Percentiles rank a stretch among this genome's conserved stretches.
phyloP scores from a whole-genome alignment of 75 land plant species.

The Larix kaempferi region DNA sequence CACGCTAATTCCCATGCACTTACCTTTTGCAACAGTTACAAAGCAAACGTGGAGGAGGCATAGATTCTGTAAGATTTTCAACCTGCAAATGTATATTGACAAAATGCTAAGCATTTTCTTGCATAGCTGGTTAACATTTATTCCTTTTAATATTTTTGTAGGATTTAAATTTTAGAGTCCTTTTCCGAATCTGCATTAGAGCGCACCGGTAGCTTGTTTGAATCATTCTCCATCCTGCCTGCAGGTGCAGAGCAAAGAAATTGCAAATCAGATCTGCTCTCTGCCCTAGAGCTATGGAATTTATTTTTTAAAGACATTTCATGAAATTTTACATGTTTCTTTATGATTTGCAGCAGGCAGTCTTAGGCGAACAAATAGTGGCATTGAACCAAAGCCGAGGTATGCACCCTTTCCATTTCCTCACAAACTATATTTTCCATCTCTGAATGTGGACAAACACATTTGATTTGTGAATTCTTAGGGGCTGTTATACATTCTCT shows the following conservation, averaged over 20 bases:
- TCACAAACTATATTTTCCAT: neutral
- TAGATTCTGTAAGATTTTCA: no score
- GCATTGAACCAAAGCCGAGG: conserved; percentile 38
- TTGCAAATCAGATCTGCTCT: neutral
- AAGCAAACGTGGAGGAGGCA: conserved; percentile 57
- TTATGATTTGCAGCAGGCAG: conserved; percentile 23
- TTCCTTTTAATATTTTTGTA: neutral
- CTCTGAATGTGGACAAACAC: neutral
- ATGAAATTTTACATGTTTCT: no score
- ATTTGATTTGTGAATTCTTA: no score
- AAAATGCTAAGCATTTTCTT: neutral
- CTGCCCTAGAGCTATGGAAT: neutral
- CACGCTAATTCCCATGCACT: no score
- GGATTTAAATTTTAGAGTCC: conserved; percentile 31
- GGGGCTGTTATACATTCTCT: no score
- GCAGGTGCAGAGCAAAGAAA: conserved; percentile 27
- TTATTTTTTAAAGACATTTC: no score
- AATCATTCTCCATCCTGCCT: conserved; percentile 47
- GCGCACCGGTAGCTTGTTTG: conserved; percentile 40
- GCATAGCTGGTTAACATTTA: neutral
- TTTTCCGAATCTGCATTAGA: conserved; percentile 54
- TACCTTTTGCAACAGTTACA: no score
- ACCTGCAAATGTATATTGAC: neutral
- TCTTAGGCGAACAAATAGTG: conserved; percentile 51
- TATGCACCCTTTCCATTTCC: neutral